Conservation (phyloP, 2,329 filamentous ascomycete genomes). For the Zymoseptoria brevis region DNA sequence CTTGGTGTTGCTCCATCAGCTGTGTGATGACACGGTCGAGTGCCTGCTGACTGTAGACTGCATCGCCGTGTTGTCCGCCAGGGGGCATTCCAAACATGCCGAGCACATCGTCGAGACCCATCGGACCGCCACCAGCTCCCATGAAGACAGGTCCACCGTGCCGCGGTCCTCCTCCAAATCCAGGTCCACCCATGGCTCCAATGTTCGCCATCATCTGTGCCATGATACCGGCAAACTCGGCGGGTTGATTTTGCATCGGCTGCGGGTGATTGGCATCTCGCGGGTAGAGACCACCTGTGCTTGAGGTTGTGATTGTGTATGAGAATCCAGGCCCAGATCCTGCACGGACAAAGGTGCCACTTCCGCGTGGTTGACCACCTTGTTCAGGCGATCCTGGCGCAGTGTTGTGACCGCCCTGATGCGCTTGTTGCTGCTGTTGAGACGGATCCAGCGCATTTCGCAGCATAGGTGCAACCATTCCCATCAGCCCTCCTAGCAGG, state of each 20-base stretch:
- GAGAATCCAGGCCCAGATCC: constrained; percentile 23
- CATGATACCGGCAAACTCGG: constrained; percentile 26
- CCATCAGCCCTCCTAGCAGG: constrained; percentile 35
- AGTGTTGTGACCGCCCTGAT: constrained; percentile 9
- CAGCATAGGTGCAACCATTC: constrained; percentile 17
- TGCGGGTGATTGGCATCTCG: constrained; percentile 46
- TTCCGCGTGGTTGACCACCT: not conserved
- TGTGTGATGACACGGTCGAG: constrained; percentile 80
- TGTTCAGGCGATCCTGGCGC: constrained; percentile 9
- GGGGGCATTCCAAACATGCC: not conserved
- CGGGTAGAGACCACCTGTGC: constrained; percentile 36
- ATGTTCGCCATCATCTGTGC: constrained; percentile 28
- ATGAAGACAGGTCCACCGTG: constrained; percentile 3
- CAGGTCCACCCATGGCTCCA: constrained; percentile 12
- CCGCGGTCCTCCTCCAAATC: not conserved
- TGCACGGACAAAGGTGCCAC: constrained; percentile 10
- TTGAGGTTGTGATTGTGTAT: constrained; percentile 26
- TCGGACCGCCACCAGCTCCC: constrained; percentile 2
- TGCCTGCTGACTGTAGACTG: constrained; percentile 83
- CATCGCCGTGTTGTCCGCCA: constrained; percentile 50
- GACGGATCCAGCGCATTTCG: constrained; percentile 3
- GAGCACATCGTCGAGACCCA: not conserved
- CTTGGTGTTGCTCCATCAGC: constrained; percentile 75
- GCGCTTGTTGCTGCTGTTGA: constrained; percentile 11
- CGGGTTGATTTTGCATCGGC: constrained; percentile 30